Percentiles rank a stretch among this genome's conserved stretches.
phyloP scores from a whole-genome alignment of 2,329 filamentous ascomycete species.

The Beauveria medogensis region DNA sequence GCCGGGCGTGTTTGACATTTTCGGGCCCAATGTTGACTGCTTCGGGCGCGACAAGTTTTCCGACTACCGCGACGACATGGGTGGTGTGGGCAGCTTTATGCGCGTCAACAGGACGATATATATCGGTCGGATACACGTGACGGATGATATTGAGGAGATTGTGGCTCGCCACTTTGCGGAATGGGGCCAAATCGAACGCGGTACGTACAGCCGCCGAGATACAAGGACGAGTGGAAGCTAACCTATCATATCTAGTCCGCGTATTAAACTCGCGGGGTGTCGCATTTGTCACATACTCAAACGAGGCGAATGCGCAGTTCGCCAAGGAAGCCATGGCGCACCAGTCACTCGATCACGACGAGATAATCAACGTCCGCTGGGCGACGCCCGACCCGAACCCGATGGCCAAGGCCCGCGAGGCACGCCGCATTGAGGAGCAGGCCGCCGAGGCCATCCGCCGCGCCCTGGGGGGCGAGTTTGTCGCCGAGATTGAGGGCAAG shows the following conservation, averaged over 20 bases:
- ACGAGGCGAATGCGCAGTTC: slow-evolving; percentile 84
- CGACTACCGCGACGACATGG: slow-evolving; percentile 96
- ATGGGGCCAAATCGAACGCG: slow-evolving; percentile 88
- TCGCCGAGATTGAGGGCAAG: slow-evolving; percentile 87
- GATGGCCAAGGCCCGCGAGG: slow-evolving; percentile 87
- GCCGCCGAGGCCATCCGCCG: slow-evolving; percentile 87
- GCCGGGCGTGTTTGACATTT: slow-evolving; percentile 79
- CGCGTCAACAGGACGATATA: slow-evolving; percentile 92
- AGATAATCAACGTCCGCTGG: slow-evolving; percentile 94
- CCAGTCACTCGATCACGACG: slow-evolving; percentile 81
- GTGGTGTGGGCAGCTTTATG: slow-evolving; percentile 89
- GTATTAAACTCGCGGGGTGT: slow-evolving; percentile 86
- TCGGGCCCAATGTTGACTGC: slow-evolving; percentile 89
- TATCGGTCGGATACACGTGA: slow-evolving; percentile 87
- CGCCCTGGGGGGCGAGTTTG: slow-evolving; percentile 80
- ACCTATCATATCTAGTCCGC: slow-evolving; percentile 38
- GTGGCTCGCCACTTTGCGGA: slow-evolving; percentile 92
- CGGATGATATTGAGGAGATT: slow-evolving; percentile 93
- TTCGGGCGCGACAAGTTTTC: slow-evolving; percentile 82
- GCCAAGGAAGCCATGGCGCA: slow-evolving; percentile 95
- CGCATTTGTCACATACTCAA: slow-evolving; percentile 88
- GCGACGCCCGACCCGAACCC: slow-evolving; percentile 95
- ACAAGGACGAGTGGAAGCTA: neutral
- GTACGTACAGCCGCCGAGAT: slow-evolving; percentile 22
- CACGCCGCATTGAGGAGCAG: slow-evolving; percentile 83